Base-by-base conservation (phyloP, 805 yeast genomes). In the Sungouiella thailandica region DNA sequence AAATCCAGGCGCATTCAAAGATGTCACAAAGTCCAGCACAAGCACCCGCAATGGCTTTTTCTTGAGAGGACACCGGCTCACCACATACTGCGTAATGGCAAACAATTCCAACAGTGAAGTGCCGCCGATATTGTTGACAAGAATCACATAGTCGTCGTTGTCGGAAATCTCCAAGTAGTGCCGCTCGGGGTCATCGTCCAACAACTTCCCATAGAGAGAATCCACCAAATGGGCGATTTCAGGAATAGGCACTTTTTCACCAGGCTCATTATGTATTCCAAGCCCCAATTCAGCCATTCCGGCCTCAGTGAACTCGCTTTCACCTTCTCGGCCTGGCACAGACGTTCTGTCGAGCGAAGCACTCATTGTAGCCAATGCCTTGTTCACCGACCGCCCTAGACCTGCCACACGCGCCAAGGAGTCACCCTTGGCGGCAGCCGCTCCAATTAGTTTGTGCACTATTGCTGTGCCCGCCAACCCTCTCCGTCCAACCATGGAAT, bases 241-340 rank as follows among this genome's bases (percentile, higher is more conserved):
- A 17, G 97, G 96, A 46, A 89, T 76, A 12, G 83, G 82, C 23
- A 75, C 52, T 41, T 76, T 73, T 37, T 79, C 79, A 41, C 97
- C 97, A 1, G 96, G 93, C 57, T 89, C 97, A 51, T 89, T 89
- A 60, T 89, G 97, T 40, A 89, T 89, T 28, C 97, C 97, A 79
- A 89, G 81, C 17, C 97, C 97, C 38, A 89, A 70, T 57, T 89
- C 97, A 53, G 83, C 81, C 57, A 84, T 86, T 37, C 78, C 65
- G 4, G 58, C 70, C 17, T 61, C 70, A 41, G 86, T 70, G 35
- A 60, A 56, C 28, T 70, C 77, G 28, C 62, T 40, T 27, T 61
- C 68, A 13, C 32, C 53, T 5, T 36, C 16, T 48, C 84, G 75
- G 4, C 95, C 95, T 4, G 97, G 97, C 15, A 89, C 94, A 27